phyloP scores from a whole-genome alignment of 768 basidiomycete genomes.

The Suillus decipiens region DNA sequence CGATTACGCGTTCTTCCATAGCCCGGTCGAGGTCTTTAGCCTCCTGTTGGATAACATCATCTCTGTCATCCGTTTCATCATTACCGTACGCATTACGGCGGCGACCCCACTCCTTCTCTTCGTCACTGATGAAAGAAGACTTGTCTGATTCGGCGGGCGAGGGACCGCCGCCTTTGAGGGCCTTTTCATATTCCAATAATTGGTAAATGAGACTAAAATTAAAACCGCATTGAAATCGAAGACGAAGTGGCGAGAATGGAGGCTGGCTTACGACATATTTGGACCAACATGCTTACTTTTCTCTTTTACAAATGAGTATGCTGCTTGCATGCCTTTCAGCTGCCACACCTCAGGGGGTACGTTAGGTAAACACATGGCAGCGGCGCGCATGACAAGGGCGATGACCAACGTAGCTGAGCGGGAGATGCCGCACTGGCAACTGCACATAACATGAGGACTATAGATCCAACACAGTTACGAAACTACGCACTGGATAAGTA shows the following conservation, averaged over 20 bases:
- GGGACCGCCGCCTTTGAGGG: constrained; percentile 50
- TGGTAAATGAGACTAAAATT: constrained; percentile 83
- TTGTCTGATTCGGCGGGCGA: constrained; percentile 57
- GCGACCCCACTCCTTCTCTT: constrained; percentile 83
- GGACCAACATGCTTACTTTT: constrained; percentile 88
- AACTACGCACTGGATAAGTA: constrained; percentile 78
- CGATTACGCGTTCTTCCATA: constrained; percentile 81
- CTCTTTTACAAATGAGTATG: constrained; percentile 87
- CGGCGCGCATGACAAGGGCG: constrained; percentile 93
- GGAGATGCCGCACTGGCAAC: constrained; percentile 93
- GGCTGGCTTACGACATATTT: constrained; percentile 84
- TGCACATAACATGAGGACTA: constrained; percentile 34
- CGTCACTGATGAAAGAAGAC: constrained; percentile 55
- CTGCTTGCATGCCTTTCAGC: constrained; percentile 85
- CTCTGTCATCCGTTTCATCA: constrained; percentile 48
- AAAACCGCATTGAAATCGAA: constrained; percentile 24
- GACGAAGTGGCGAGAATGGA: constrained; percentile 21
- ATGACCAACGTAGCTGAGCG: constrained; percentile 89
- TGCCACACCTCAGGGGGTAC: constrained; percentile 78
- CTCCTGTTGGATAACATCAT: constrained; percentile 67
- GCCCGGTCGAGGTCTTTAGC: constrained; percentile 84
- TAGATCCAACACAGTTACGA: constrained; percentile 15
- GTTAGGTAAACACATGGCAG: constrained; percentile 61
- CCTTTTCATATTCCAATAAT: constrained; percentile 87
- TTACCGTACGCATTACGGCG: constrained; percentile 53